Base-by-base conservation (phyloP, 257 asterid species). In the Echium plantagineum region DNA sequence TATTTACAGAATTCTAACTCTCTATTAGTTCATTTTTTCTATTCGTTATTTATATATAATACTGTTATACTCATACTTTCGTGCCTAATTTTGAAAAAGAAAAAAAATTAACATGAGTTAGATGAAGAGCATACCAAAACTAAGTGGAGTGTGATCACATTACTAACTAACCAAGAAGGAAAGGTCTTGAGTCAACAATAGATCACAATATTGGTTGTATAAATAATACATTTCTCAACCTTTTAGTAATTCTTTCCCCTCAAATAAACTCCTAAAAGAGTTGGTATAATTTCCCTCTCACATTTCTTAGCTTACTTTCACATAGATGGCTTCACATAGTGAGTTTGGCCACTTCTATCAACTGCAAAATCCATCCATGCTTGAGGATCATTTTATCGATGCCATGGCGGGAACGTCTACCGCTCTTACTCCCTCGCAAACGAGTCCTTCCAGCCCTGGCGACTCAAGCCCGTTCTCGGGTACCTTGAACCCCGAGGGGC, bases 401-500 rank as follows among this genome's bases (percentile, higher is more conserved):
- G 21, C 56, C 56, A 52, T 52, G 56, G 21, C 21, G 9, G 56
- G 56, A 35, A 24, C 26, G 1, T 24, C 26, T 24, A 24, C 26
- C 26, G 26, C 26, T 24, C 1, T 24, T 3, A 24, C 26, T 24
- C 1, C 26, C 26, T 24, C 26, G 26, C 26, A 24, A 24, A 24
- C 26, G 26, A 7, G 21, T 52, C 21, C 56, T 3, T 52, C 18
- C 7, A 51, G 55, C 55, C 55, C 21, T 52, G 56, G 21, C 21
- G 56, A 52, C 17, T 7, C 56, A n/a, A 52, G 21, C 21, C 56
- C 56, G n/a, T 52, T 20, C 10, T 30, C 65, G 52, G 55, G 21
- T 58, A 62, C 55, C 21, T 42, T 67, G 15, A 63, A 46, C 20
- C 64, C 56, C 3, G 46, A 38, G 24, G 20, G 54, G 54, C 38